These are phyloP conservation scores for Sordaria brevicollis DNA, from an alignment of 495 filamentous ascomycete genomes.

Conservation along the genomic window DNA sequence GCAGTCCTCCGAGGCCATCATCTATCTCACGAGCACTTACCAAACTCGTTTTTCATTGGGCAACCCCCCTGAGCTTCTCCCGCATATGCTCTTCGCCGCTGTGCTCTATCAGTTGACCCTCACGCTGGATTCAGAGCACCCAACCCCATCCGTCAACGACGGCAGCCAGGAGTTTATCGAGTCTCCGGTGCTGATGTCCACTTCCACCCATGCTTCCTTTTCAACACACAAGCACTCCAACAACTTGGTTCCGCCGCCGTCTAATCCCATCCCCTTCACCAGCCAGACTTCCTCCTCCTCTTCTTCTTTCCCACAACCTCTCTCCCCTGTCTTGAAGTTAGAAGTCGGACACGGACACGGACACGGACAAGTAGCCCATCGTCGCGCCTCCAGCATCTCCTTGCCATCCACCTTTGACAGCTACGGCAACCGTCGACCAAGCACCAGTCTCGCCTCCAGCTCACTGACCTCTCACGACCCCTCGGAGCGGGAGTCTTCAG, in stretches of 20 bases:
- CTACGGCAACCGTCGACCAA: neutral
- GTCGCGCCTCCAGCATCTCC: constrained; percentile 2
- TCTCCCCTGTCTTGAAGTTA: constrained; percentile 6
- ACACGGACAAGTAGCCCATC: neutral
- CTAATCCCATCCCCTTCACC: neutral
- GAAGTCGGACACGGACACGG: too few species aligned
- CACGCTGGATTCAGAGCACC: neutral
- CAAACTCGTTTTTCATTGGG: constrained; percentile 12
- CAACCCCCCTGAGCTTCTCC: constrained; percentile 9
- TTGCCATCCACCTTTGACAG: constrained; percentile 2
- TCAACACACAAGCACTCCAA: neutral
- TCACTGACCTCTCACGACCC: neutral
- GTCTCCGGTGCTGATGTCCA: constrained; percentile 1
- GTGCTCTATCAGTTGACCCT: constrained; percentile 13
- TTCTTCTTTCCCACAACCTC: neutral
- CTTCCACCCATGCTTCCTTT: neutral
- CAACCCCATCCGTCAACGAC: neutral
- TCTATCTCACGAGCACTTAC: constrained; percentile 16
- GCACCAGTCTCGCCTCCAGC: neutral
- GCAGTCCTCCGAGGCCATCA: constrained; percentile 17
- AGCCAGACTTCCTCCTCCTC: neutral
- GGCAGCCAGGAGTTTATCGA: neutral
- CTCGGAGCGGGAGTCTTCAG: neutral
- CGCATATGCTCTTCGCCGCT: constrained; percentile 17
- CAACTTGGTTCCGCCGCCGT: neutral